These are phyloP conservation scores for Lactifluus hygrophoroides DNA, from an alignment of 768 basidiomycete genomes.

Conservation along the genomic window DNA sequence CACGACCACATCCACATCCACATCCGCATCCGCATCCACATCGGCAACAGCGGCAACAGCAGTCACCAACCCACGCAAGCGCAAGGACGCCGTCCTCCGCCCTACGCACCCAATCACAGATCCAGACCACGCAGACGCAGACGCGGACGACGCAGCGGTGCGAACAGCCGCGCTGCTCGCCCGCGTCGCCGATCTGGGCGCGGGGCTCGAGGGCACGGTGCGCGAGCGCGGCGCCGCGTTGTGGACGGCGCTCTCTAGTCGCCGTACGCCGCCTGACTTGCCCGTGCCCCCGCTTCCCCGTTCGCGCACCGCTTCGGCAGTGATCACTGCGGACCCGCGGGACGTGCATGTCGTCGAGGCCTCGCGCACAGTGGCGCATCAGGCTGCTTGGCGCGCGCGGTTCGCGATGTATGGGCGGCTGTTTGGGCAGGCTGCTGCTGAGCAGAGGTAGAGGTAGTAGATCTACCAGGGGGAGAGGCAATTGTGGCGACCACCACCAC, in stretches of 20 bases:
- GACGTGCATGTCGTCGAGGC: not conserved
- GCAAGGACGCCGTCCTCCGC: slow-evolving; percentile 13
- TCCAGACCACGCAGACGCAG: not conserved
- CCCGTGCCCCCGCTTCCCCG: not conserved
- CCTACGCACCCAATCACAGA: not conserved
- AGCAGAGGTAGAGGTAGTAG: not conserved
- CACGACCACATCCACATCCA: not conserved
- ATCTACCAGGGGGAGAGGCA: too few relatives aligned
- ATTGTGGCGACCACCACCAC: too few relatives aligned
- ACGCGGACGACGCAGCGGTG: slow-evolving; percentile 3
- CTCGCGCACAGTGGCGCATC: not conserved
- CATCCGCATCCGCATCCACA: not conserved
- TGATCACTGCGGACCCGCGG: not conserved
- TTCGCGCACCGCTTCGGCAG: not conserved
- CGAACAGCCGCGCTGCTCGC: slow-evolving; percentile 6
- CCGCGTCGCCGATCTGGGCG: slow-evolving; percentile 3
- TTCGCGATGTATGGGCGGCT: not conserved
- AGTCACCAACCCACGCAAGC: not conserved
- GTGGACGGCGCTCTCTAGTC: slow-evolving; percentile 3
- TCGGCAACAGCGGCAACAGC: too few relatives aligned
- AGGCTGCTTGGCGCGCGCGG: slow-evolving; percentile 6
- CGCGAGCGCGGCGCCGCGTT: slow-evolving; percentile 12
- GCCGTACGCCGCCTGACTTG: not conserved
- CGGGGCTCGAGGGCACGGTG: slow-evolving; percentile 10
- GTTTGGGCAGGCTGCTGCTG: not conserved